Conservation (phyloP, 1,284 basidiomycete genomes). For the Taiwanofungus camphoratus region DNA sequence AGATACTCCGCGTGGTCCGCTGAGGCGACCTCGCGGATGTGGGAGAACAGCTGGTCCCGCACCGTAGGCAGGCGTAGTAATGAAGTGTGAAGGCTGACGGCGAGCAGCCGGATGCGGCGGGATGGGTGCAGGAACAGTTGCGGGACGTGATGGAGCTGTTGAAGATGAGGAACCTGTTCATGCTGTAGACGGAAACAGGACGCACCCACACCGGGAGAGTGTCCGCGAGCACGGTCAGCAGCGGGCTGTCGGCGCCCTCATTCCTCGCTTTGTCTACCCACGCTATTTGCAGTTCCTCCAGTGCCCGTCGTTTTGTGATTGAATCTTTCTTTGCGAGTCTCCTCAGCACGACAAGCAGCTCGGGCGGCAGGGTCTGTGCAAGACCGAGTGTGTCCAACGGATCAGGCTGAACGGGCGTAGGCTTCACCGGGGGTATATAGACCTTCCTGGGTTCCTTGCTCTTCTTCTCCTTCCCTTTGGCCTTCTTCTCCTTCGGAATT, state of each 20-base stretch:
- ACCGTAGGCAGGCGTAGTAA: constrained; percentile 55
- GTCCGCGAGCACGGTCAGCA: constrained; percentile 46
- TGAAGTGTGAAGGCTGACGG: constrained; percentile 65
- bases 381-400: constrained; percentile 89
- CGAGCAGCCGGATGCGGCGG: constrained; percentile 67
- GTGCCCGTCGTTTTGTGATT: constrained; percentile 79
- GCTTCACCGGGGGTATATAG: constrained; percentile 85
- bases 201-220: constrained; percentile 89
- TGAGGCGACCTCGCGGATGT: constrained; percentile 50
- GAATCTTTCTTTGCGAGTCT: constrained; percentile 89
- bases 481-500: constrained; percentile 40
- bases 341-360: constrained; percentile 80
- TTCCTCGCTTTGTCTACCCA: constrained; percentile 59
- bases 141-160: constrained; percentile 80
- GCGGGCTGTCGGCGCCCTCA: constrained; percentile 36
- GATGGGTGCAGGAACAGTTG: constrained; percentile 79
- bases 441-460: constrained; percentile 64
- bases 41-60: constrained; percentile 52
- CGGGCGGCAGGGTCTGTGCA: constrained; percentile 70
- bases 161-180: neutral
- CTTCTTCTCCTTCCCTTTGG: constrained; percentile 44
- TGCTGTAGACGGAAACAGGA: constrained; percentile 10
- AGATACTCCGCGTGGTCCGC: constrained; percentile 61
- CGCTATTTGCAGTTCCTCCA: constrained; percentile 75
- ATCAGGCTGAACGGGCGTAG: constrained; percentile 79